phyloP scores from a whole-genome alignment of 345 rosid species.

The Gossypium turneri region DNA sequence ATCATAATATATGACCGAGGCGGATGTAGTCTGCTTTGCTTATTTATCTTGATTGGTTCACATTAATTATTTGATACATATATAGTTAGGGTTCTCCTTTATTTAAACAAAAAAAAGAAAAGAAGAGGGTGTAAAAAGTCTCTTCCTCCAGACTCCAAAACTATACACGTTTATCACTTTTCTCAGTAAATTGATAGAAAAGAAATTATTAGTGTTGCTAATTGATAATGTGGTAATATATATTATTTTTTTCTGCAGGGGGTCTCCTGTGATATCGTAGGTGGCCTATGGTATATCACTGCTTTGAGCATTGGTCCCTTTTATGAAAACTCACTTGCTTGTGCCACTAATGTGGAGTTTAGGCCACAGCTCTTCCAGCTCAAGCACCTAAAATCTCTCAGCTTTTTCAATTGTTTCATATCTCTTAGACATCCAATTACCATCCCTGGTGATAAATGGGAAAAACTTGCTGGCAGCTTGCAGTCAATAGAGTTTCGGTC shows the following conservation, averaged over 20 bases:
- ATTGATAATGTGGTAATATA: neutral
- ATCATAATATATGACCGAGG: neutral
- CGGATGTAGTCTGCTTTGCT: too few species aligned
- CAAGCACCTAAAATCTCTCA: slow-evolving; percentile 68
- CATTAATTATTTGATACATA: neutral
- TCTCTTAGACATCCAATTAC: slow-evolving; percentile 41
- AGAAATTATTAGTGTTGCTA: neutral
- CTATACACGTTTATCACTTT: neutral
- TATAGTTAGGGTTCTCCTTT: neutral
- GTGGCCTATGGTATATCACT: slow-evolving; percentile 81
- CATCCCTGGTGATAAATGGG: slow-evolving; percentile 48
- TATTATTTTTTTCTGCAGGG: slow-evolving; percentile 49
- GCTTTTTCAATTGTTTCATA: slow-evolving; percentile 64
- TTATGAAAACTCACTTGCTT: slow-evolving; percentile 68
- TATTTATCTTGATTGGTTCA: neutral
- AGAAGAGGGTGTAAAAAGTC: neutral
- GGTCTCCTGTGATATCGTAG: slow-evolving; percentile 73
- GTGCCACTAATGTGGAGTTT: slow-evolving; percentile 47
- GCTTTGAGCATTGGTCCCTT: slow-evolving; percentile 64
- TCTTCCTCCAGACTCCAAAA: neutral
- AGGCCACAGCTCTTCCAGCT: slow-evolving; percentile 66
- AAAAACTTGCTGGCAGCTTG: slow-evolving; percentile 44
- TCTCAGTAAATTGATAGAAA: neutral
- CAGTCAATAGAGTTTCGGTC: slow-evolving; percentile 73
- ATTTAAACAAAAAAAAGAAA: neutral